A percentile compares a stretch with the other conserved stretches of the same genome.
phyloP scores from a whole-genome alignment of 2,329 filamentous ascomycete genomes.

The Neonectria coccinea region DNA sequence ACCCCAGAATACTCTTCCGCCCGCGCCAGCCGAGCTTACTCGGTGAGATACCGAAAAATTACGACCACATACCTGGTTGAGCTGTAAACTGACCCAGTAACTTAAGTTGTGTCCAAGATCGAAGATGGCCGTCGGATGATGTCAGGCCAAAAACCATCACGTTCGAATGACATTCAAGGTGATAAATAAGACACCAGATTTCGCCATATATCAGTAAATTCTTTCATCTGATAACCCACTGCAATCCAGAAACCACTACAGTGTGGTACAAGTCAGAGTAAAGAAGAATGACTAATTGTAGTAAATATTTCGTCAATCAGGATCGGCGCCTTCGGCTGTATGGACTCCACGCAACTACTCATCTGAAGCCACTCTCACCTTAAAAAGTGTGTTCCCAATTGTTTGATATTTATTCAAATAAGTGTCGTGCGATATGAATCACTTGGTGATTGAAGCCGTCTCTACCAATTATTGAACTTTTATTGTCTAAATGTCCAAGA shows the following conservation, averaged over 20 bases:
- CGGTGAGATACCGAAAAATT: background rate
- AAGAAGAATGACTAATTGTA: background rate
- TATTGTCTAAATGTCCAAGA: no score
- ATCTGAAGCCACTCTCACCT: no score
- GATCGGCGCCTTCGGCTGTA: background rate
- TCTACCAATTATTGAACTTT: no score
- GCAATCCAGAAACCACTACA: background rate
- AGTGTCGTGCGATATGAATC: no score
- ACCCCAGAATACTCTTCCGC: constrained; percentile 5
- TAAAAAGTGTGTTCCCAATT: background rate
- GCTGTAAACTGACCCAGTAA: background rate
- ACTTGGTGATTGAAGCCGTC: no score
- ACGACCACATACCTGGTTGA: background rate
- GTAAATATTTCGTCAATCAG: background rate
- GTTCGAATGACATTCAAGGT: background rate
- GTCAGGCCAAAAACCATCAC: background rate
- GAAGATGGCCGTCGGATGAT: background rate
- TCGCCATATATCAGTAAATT: background rate
- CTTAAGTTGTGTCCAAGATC: background rate
- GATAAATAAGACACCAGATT: background rate
- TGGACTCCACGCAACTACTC: background rate
- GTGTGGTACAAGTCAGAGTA: background rate
- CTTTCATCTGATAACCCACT: background rate
- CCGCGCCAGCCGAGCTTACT: constrained; percentile 14
- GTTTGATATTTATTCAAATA: no score